Evolutionary conservation across 2,329 filamentous ascomycete species (phyloP).

Genomic region (Aspergillus sojae): DNA sequence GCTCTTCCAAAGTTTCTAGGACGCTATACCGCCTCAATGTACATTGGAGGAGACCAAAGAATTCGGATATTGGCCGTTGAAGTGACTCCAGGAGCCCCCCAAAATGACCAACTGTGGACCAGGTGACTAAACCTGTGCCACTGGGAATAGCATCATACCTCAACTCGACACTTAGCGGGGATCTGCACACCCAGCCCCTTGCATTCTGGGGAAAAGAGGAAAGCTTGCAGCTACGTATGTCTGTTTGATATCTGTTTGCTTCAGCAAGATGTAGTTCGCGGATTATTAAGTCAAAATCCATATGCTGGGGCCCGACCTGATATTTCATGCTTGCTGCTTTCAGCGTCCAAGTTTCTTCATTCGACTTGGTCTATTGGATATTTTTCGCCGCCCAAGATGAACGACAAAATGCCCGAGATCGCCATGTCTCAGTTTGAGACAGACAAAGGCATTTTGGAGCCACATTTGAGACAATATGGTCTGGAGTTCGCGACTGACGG

Average conservation of each 20-base stretch:
- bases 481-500: slow-evolving; percentile 35
- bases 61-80: not conserved
- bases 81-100: not conserved
- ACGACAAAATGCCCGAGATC: slow-evolving; percentile 8
- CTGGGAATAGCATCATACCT: slow-evolving; percentile 6
- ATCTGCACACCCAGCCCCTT: slow-evolving; percentile 1
- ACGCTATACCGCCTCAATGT: not conserved
- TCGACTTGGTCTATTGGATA: not conserved
- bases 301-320: not conserved
- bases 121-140: not conserved
- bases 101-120: not conserved
- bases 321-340: not conserved
- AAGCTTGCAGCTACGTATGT: slow-evolving; percentile 5
- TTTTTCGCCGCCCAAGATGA: not conserved
- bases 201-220: slow-evolving; percentile 1
- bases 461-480: slow-evolving; percentile 25
- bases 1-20: not conserved
- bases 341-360: not conserved
- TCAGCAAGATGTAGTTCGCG: slow-evolving; percentile 1
- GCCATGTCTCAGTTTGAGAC: slow-evolving; percentile 17
- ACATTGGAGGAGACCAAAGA: not conserved
- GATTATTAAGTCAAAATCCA: not conserved
- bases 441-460: slow-evolving; percentile 20
- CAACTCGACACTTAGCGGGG: not conserved
- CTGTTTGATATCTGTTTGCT: slow-evolving; percentile 2